Evolutionary conservation across 768 basidiomycete genomes (phyloP), one percentile per base, ranked within the genome.

Genomic region (Candolleomyces efflorescens): DNA sequence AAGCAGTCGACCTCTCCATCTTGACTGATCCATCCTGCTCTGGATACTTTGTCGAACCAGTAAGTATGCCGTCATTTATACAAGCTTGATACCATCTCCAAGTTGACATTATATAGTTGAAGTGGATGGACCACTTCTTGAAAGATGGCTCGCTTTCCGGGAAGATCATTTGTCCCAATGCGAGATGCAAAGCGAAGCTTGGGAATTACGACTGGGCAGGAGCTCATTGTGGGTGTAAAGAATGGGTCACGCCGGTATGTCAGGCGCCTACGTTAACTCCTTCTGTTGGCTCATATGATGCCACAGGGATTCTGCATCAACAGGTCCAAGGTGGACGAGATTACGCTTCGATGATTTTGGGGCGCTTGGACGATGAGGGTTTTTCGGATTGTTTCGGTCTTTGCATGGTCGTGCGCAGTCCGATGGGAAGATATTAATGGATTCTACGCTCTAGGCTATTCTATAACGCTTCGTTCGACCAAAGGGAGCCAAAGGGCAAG

Each of bases 151-250:
- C 85, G 44, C 74, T 95, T 37, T 82, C 86, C 0, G 96, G 96
- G 18, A 97, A 94, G 78, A 90, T 99, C 62, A 60, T 82, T 0
- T 99, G 96, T 64, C 96, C 96, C 4, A 96, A 95, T 69, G 80
- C 85, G 65, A 94, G 90, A 66, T 99, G 96, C 65, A 81, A 82
- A 3, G 86, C 83, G 27, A 99, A 99, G 74, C 79, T 99, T 15
- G 96, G 96, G 2, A 97, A 91, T 69, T 98, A 87, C 64, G 95
- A 97, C 68, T 99, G 96, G 96, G 93, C 94, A 3, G 96, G 96
- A 0, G 85, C 93, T 23, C 84, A 87, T 64, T 96, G 94, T 67
- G 89, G 91, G 20, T 97, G 94, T 67, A 90, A 87, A 64, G 85
- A 87, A 66, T 97, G 94, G 94, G 90, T 96, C 32, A 87, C 86